phyloP scores from a whole-genome alignment of 73 alveolate species.

The Paramecium sexaurelia region DNA sequence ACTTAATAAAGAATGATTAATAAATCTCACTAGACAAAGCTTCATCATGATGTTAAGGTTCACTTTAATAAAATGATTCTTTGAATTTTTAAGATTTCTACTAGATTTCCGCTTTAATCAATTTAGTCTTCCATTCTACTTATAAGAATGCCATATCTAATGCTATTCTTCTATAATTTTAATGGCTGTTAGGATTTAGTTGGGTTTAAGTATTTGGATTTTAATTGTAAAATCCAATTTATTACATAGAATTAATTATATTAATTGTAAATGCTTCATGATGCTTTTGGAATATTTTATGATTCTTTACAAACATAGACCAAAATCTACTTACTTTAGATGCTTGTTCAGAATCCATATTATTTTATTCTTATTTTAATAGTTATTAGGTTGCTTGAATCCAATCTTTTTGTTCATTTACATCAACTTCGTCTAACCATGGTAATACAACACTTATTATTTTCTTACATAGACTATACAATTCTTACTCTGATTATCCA shows the following conservation, averaged over 20 bases:
- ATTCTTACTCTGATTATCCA: constrained; percentile 4
- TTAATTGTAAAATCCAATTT: constrained; percentile 22
- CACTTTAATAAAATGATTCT: not conserved
- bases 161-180: constrained; percentile 27
- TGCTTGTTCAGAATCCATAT: not conserved
- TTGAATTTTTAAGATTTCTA: not conserved
- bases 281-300: constrained; percentile 27
- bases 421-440: not conserved
- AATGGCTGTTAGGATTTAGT: not conserved
- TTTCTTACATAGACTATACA: constrained; percentile 24
- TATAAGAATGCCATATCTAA: constrained; percentile 46
- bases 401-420: constrained; percentile 21
- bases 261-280: constrained; percentile 37
- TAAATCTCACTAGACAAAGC: constrained; percentile 15
- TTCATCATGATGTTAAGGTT: constrained; percentile 16
- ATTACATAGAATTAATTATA: constrained; percentile 39
- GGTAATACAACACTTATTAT: constrained; percentile 9
- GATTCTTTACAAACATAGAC: constrained; percentile 22
- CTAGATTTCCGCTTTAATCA: not conserved
- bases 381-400: not conserved
- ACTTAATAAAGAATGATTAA: not conserved
- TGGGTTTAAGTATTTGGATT: not conserved
- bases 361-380: not conserved
- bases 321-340: constrained; percentile 38
- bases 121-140: constrained; percentile 50